Conservation (phyloP, 495 filamentous ascomycete genomes). For the Trichoderma asperelloides region DNA sequence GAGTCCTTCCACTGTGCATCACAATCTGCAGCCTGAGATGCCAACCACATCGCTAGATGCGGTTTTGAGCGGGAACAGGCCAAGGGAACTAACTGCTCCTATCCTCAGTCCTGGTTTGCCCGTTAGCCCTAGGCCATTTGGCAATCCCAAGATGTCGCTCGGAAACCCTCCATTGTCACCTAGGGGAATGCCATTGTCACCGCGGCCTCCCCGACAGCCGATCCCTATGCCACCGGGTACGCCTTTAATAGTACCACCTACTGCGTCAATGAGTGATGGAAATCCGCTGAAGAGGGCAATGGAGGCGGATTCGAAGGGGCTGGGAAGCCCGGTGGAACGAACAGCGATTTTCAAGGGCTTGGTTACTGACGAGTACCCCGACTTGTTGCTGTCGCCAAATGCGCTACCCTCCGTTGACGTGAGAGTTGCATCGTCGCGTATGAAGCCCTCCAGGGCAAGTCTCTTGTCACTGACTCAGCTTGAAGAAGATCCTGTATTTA, state of each 20-base stretch:
- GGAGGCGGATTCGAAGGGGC: constrained; percentile 23
- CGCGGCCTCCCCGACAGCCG: constrained; percentile 58
- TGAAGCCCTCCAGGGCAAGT: constrained; percentile 77
- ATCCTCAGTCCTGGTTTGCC: constrained; percentile 83
- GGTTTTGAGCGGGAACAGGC: constrained; percentile 31
- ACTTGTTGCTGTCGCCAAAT: constrained; percentile 76
- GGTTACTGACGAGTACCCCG: constrained; percentile 73
- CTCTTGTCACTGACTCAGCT: constrained; percentile 58
- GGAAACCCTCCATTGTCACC: constrained; percentile 60
- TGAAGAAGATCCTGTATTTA: constrained; percentile 91
- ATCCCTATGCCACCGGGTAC: constrained; percentile 56
- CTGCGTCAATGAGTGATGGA: constrained; percentile 14
- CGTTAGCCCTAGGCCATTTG: constrained; percentile 69
- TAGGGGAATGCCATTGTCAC: constrained; percentile 58
- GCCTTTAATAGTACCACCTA: constrained; percentile 47
- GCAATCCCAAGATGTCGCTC: constrained; percentile 43
- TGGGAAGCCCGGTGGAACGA: constrained; percentile 25
- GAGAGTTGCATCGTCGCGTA: constrained; percentile 82
- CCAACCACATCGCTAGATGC: constrained; percentile 38
- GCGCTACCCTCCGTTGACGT: constrained; percentile 81
- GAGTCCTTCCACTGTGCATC: not conserved
- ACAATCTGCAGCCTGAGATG: not conserved
- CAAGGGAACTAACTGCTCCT: constrained; percentile 35
- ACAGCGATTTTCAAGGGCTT: constrained; percentile 49
- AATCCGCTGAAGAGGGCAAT: constrained; percentile 27